These are phyloP conservation scores for Fragaria iinumae DNA, from an alignment of 306 rosid genomes.

Conservation along the genomic window DNA sequence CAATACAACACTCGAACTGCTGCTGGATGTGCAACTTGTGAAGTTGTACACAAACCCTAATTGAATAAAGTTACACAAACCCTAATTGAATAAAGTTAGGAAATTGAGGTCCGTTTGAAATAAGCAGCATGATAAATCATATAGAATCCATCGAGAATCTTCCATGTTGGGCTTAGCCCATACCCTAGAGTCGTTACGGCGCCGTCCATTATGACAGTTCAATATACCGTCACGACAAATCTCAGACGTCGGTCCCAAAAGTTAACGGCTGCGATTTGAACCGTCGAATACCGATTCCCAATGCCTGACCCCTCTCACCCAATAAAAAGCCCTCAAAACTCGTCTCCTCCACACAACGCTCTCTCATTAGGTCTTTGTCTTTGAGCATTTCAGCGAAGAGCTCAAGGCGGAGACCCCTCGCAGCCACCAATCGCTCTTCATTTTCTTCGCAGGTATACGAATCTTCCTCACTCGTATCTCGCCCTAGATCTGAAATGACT, in stretches of 20 bases:
- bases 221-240: neutral
- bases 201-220: neutral
- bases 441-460: conserved; percentile 8
- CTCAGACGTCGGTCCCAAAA: neutral
- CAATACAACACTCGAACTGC: too few species aligned
- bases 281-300: neutral
- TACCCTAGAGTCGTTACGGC: neutral
- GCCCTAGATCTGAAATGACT: conserved; percentile 13
- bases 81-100: too few species aligned
- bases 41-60: too few species aligned
- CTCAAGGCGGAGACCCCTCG: conserved; percentile 20
- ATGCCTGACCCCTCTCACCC: neutral
- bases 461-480: neutral
- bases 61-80: too few species aligned
- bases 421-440: conserved; percentile 6
- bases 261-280: conserved; percentile 15
- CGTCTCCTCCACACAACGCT: conserved; percentile 22
- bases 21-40: too few species aligned
- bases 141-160: neutral
- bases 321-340: conserved; percentile 4
- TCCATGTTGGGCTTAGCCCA: conserved; percentile 1
- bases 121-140: too few species aligned
- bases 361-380: conserved; percentile 7
- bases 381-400: conserved; percentile 11
- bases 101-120: too few species aligned